Percentiles rank a stretch among this genome's conserved stretches.
Conservation (phyloP, 352 stramenopile species). For the Globisporangium nagaii region DNA sequence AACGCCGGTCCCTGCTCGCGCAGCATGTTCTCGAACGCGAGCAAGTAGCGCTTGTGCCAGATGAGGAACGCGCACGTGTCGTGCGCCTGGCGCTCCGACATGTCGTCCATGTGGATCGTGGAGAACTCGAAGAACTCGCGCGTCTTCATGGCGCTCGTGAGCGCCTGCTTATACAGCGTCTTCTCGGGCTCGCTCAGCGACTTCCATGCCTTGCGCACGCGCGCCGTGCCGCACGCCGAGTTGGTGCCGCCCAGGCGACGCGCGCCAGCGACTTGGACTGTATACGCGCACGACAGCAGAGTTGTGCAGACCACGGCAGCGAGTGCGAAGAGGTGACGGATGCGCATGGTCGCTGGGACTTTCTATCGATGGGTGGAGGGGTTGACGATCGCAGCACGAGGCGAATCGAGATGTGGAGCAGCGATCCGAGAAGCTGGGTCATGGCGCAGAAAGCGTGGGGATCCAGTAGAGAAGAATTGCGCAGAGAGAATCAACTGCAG, state of each 20-base stretch:
- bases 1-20: conserved; percentile 25
- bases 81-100: conserved; percentile 20
- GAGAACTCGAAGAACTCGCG: conserved; percentile 32
- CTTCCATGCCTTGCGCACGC: conserved; percentile 4
- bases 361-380: no score
- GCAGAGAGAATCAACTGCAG: no score
- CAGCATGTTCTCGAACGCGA: conserved; percentile 47
- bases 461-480: no score
- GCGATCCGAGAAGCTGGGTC: no score
- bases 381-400: no score
- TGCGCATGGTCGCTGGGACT: neutral
- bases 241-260: conserved; percentile 27
- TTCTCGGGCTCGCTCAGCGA: neutral
- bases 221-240: conserved; percentile 19
- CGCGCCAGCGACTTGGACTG: neutral
- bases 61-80: conserved; percentile 35
- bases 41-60: conserved; percentile 34
- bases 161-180: conserved; percentile 3
- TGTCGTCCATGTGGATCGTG: conserved; percentile 21
- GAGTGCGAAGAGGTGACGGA: neutral
- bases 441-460: no score
- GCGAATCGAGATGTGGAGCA: no score
- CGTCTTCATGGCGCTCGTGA: conserved; percentile 3
- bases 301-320: neutral
- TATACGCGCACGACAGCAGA: neutral